Percentiles rank a stretch among this genome's conserved stretches.
Conservation (phyloP, 2,329 filamentous ascomycete genomes). For the Penicillium aurantiogriseum region DNA sequence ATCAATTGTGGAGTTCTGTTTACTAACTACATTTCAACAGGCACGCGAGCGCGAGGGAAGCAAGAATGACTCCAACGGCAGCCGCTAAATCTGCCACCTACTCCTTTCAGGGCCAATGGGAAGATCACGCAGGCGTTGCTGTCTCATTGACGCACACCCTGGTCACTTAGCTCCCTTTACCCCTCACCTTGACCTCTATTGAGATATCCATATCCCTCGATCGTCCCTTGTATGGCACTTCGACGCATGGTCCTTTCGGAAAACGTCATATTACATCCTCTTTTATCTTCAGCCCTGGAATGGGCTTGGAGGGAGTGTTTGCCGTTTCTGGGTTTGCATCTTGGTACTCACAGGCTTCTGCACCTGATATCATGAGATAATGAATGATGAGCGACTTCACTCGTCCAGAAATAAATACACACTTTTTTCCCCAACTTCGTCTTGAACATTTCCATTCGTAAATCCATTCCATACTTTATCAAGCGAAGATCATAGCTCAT, state of each 20-base stretch:
- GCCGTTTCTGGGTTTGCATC: conserved; percentile 17
- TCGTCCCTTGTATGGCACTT: conserved; percentile 2
- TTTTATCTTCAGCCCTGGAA: not conserved
- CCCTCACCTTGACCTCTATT: conserved; percentile 2
- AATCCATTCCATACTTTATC: no score
- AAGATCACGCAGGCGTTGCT: not conserved
- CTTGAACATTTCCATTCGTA: not conserved
- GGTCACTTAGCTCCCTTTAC: not conserved
- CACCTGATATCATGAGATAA: conserved; percentile 28
- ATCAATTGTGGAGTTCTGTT: not conserved
- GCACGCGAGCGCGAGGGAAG: conserved; percentile 31
- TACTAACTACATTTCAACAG: conserved; percentile 20
- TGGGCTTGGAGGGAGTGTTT: not conserved
- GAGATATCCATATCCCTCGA: conserved; percentile 7
- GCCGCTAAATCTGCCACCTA: conserved; percentile 19
- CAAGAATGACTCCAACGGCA: conserved; percentile 31
- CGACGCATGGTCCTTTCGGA: not conserved
- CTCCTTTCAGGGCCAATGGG: not conserved
- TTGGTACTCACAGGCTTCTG: conserved; percentile 22
- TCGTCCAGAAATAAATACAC: conserved; percentile 19
- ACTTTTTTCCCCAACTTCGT: not conserved
- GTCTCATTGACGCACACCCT: not conserved
- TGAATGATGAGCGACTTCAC: conserved; percentile 17
- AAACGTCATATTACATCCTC: not conserved
- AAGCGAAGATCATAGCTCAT: not conserved